Evolutionary conservation across 768 basidiomycete species (phyloP).

Genomic region (Pulveroboletus sp.): DNA sequence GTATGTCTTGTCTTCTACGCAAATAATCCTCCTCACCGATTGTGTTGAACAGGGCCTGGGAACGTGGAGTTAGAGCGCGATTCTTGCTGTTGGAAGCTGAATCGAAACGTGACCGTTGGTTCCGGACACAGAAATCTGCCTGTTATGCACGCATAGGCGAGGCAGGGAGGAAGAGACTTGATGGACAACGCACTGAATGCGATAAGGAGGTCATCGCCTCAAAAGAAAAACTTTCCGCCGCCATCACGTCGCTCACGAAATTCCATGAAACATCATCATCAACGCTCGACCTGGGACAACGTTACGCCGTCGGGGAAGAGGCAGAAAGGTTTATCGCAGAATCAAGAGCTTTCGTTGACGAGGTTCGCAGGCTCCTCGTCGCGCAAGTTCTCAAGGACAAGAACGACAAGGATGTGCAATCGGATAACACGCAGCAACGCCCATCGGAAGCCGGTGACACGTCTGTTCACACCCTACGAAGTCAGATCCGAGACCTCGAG

Average conservation of each 20-base stretch:
- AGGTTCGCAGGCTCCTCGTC: conserved; percentile 26
- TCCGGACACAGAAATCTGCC: conserved; percentile 28
- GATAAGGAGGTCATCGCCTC: conserved; percentile 25
- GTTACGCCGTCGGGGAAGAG: conserved; percentile 24
- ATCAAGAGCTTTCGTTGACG: conserved; percentile 24
- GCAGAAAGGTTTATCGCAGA: conserved; percentile 19
- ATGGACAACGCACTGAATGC: conserved; percentile 24
- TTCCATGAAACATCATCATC: conserved; percentile 22
- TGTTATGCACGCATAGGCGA: conserved; percentile 29
- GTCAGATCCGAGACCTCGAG: conserved; percentile 22
- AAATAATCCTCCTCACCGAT: background rate
- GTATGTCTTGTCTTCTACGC: conserved; percentile 13
- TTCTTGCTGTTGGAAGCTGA: conserved; percentile 28
- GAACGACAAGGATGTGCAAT: conserved; percentile 1
- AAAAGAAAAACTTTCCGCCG: conserved; percentile 21
- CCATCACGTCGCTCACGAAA: conserved; percentile 22
- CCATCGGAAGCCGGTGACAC: background rate
- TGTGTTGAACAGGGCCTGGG: conserved; percentile 21
- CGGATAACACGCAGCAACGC: background rate
- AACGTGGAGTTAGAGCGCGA: conserved; percentile 29
- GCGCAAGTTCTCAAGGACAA: conserved; percentile 15
- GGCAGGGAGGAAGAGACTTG: conserved; percentile 28
- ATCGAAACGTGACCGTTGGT: conserved; percentile 27
- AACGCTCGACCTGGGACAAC: conserved; percentile 26
- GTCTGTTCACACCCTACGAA: conserved; percentile 11